Evolutionary conservation across 495 filamentous ascomycete species (phyloP).

Genomic region (Podospora pseudocomata): DNA sequence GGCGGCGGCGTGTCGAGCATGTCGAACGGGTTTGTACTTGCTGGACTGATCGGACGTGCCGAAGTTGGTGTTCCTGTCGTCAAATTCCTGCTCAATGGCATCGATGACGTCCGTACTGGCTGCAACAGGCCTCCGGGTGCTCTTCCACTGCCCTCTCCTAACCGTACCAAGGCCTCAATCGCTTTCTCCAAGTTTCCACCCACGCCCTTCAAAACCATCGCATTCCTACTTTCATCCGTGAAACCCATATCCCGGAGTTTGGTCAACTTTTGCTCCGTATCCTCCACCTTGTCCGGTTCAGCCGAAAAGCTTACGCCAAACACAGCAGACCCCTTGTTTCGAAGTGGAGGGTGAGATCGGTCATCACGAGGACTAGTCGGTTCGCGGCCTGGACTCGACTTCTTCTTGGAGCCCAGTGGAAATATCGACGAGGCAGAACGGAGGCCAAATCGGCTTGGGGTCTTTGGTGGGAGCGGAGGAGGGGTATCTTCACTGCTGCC

Average conservation of each 20-base stretch:
- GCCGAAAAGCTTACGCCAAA: slow-evolving; percentile 62
- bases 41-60: slow-evolving; percentile 35
- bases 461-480: slow-evolving; percentile 82
- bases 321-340: slow-evolving; percentile 59
- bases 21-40: slow-evolving; percentile 70
- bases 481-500: slow-evolving; percentile 55
- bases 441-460: slow-evolving; percentile 71
- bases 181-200: slow-evolving; percentile 80
- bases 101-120: slow-evolving; percentile 32
- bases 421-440: slow-evolving; percentile 71
- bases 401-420: slow-evolving; percentile 44
- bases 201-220: slow-evolving; percentile 71
- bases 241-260: slow-evolving; percentile 91
- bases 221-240: slow-evolving; percentile 73
- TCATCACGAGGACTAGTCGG: slow-evolving; percentile 30
- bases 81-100: slow-evolving; percentile 39
- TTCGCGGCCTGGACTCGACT: slow-evolving; percentile 20
- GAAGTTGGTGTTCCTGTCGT: slow-evolving; percentile 37
- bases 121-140: slow-evolving; percentile 38
- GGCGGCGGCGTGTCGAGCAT: slow-evolving; percentile 41
- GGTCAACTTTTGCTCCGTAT: slow-evolving; percentile 65
- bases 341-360: slow-evolving; percentile 28
- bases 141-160: slow-evolving; percentile 62
- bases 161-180: slow-evolving; percentile 73
- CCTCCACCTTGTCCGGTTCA: slow-evolving; percentile 41